Evolutionary conservation across 1,284 basidiomycete species (phyloP).

Genomic region (Ustilago tritici): DNA sequence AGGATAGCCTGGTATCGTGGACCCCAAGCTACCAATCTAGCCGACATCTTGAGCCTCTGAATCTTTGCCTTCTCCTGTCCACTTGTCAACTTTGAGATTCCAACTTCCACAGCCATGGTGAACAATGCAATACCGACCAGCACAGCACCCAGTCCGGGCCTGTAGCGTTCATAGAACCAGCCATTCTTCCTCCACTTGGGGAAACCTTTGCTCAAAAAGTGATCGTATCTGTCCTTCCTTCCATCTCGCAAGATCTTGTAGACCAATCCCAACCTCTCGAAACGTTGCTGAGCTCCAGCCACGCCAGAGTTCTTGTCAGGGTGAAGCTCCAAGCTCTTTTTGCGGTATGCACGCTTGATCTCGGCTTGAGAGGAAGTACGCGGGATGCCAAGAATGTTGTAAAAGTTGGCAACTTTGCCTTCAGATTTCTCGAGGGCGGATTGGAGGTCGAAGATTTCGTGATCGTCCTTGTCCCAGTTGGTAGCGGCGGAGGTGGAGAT

Average conservation of each 20-base stretch:
- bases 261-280: conserved; percentile 65
- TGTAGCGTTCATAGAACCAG: conserved; percentile 64
- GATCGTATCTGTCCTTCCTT: conserved; percentile 66
- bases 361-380: conserved; percentile 38
- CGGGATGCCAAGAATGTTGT: conserved; percentile 59
- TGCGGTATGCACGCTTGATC: conserved; percentile 66
- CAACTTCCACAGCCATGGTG: conserved; percentile 43
- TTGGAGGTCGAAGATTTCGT: conserved; percentile 69
- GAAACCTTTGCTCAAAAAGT: conserved; percentile 66
- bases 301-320: conserved; percentile 65
- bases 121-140: conserved; percentile 51
- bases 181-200: conserved; percentile 66
- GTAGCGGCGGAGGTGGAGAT: conserved; percentile 23
- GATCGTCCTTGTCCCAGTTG: conserved; percentile 62
- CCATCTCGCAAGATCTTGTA: conserved; percentile 67
- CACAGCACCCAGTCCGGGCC: conserved; percentile 58
- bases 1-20: conserved; percentile 55
- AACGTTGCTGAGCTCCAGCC: conserved; percentile 56
- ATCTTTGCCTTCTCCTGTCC: conserved; percentile 53
- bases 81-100: conserved; percentile 47
- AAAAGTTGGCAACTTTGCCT: conserved; percentile 61
- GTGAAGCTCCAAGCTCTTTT: conserved; percentile 64
- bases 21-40: conserved; percentile 60
- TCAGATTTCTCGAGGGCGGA: conserved; percentile 56
- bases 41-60: conserved; percentile 50